Evolutionary conservation across 495 filamentous ascomycete genomes (phyloP), one percentile per base, ranked within the genome.

Genomic region (Margaritispora aquatica): DNA sequence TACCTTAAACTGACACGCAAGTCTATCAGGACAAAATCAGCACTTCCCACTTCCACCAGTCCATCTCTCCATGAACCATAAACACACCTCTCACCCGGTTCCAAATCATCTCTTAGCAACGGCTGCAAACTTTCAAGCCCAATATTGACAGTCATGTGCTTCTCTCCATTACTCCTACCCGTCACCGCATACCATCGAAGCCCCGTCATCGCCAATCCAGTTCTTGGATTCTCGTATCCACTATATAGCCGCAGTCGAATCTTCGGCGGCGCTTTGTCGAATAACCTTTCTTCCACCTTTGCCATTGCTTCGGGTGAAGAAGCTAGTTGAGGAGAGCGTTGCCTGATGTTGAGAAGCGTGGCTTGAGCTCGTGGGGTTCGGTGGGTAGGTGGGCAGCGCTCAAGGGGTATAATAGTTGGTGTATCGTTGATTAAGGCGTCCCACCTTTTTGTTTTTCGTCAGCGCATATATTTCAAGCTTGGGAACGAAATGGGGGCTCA

Each of bases 21-120:
- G 15, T 31, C 34, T 55, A 34, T 13, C 13, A 34, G 29, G 13
- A 5, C 29, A 34, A 34, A 5, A 34, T 34, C 29, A 5, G 5
- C 5, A 34, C 13, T n/a, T n/a, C n/a, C n/a, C n/a, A n/a, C n/a
- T n/a, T n/a, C n/a, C n/a, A n/a, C n/a, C n/a, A n/a, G 29, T 5
- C 29, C 29, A 13, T 34, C 29, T 34, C 13, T 34, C 29, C 29
- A 13, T 5, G 29, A n/a, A n/a, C n/a, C 29, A 34, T 5, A 5
- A 34, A 13, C 29, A 34, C 13, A 34, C 29, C 29, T 34, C 23
- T 48, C 54, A 31, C 20, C 23, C 22, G 20, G 22, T 8, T 10
- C 19, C 54, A 57, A 57, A 29, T 57, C 54, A 24, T 49, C 26
- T 48, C 54, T 57, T 24, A 57, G 26, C 41, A 57, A 26, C 26